Base-by-base conservation (phyloP, 345 rosid genomes). In the Populus euphratica region DNA sequence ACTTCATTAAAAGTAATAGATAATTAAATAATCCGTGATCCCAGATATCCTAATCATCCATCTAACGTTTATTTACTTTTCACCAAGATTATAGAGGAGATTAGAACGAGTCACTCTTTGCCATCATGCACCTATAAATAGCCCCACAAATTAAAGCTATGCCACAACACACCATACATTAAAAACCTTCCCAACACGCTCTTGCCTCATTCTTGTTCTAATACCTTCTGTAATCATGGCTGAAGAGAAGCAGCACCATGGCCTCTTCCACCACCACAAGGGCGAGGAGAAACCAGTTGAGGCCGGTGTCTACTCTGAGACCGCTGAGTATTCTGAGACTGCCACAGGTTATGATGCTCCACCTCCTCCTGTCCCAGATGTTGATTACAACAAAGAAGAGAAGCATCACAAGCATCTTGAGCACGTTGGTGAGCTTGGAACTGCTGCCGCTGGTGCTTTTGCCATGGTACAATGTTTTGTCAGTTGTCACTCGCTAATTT, bases 371-470 rank as follows among this genome's bases (percentile, higher is more conserved):
- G 44, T 31, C 25, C 47, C 65, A 0, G 83, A 77, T 20, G 67
- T 35, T 47, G 91, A 86, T 70, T 84, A 87, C 77, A 67, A 63
- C 76, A 82, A 86, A 84, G 90, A 90, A 79, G 91, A 88, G 84
- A 90, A 88, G 86, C 91, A 90, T 78, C 93, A 90, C 85, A 86
- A 85, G 79, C 89, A 82, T 73, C 89, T 68, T 25, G 89, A 90
- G 82, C 85, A 88, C 66, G 35, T 81, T 1, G 89, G 91, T 1
- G 91, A 81, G 78, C 47, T 88, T 2, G 91, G 87, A 0, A 56
- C 88, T 2, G 80, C 69, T 2, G 87, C 85, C 4, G 91, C 90
- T 10, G 88, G 88, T 4, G 86, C 89, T 73, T 90, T 44, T 76
- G 90, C 90, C 13, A 36, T 87, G 90, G 93, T 90, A 90, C 21